Evolutionary conservation across 306 rosid genomes (phyloP).

Genomic region (Prosopis cineraria): DNA sequence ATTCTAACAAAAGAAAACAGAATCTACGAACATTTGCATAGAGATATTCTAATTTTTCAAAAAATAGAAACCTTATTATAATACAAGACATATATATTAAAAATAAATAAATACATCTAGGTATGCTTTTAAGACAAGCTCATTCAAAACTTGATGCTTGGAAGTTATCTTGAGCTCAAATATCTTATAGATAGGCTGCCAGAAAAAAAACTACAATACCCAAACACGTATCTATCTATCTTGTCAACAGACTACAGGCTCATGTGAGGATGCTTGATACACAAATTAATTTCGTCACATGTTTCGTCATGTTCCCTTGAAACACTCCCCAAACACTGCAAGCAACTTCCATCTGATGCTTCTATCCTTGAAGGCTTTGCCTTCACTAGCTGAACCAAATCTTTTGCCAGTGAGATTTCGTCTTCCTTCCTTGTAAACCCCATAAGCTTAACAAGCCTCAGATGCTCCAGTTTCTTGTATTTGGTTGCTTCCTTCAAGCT

Average conservation of each 20-base stretch:
- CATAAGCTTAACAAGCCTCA: conserved; percentile 46
- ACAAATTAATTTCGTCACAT: background rate
- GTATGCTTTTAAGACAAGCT: background rate
- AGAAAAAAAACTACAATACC: background rate
- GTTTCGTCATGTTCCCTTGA: background rate
- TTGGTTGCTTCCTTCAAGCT: conserved; percentile 31
- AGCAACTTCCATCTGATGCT: conserved; percentile 45
- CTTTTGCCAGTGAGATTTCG: conserved; percentile 41
- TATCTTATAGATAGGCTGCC: background rate
- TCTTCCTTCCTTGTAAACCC: conserved; percentile 47
- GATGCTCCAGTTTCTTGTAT: conserved; percentile 41
- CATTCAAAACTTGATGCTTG: background rate
- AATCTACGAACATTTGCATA: background rate
- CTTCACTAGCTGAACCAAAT: conserved; percentile 38
- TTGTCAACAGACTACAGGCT: too few species aligned
- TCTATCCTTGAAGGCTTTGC: conserved; percentile 41
- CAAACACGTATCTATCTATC: background rate
- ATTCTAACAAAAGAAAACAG: background rate
- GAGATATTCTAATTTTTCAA: background rate
- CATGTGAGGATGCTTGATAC: conserved; percentile 32
- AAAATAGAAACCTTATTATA: background rate
- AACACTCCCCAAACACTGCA: conserved; percentile 15
- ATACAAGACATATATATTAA: too few species aligned
- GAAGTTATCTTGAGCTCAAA: background rate
- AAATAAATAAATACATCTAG: background rate